These are phyloP conservation scores for Filobasidium wieringae DNA, from an alignment of 768 basidiomycete species.

Conservation along the genomic window DNA sequence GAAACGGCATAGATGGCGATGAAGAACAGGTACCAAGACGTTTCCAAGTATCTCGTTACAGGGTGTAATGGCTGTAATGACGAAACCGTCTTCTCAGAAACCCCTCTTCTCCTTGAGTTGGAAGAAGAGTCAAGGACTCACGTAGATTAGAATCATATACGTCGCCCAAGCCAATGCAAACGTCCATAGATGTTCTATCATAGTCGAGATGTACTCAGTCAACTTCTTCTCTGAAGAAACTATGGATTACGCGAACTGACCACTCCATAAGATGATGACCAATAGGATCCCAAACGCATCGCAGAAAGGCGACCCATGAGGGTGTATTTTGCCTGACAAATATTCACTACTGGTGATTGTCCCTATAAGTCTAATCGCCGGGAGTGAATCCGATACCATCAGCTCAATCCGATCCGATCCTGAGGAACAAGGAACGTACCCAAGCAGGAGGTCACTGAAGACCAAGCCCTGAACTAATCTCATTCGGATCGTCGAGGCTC, in stretches of 20 bases:
- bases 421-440: constrained; percentile 18
- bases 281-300: constrained; percentile 31
- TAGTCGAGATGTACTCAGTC: not conserved
- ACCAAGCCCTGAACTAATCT: constrained; percentile 36
- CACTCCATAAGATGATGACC: constrained; percentile 27
- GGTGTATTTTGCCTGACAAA: constrained; percentile 16
- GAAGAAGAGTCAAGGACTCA: constrained; percentile 4
- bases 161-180: constrained; percentile 35
- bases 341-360: constrained; percentile 21
- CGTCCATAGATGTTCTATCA: constrained; percentile 39
- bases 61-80: constrained; percentile 27
- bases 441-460: constrained; percentile 28
- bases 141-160: constrained; percentile 39
- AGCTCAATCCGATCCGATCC: not conserved
- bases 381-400: not conserved
- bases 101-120: not conserved
- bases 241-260: constrained; percentile 13
- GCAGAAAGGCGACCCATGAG: constrained; percentile 22
- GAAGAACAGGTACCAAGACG: constrained; percentile 30
- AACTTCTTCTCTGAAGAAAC: not conserved
- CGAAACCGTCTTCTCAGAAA: not conserved
- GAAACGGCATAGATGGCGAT: constrained; percentile 28
- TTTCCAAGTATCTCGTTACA: constrained; percentile 30
- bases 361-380: constrained; percentile 22
- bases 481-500: constrained; percentile 31